These are phyloP conservation scores for Pontederia paniculata DNA, from an alignment of 176 grass and related monocot genomes.

Conservation along the genomic window DNA sequence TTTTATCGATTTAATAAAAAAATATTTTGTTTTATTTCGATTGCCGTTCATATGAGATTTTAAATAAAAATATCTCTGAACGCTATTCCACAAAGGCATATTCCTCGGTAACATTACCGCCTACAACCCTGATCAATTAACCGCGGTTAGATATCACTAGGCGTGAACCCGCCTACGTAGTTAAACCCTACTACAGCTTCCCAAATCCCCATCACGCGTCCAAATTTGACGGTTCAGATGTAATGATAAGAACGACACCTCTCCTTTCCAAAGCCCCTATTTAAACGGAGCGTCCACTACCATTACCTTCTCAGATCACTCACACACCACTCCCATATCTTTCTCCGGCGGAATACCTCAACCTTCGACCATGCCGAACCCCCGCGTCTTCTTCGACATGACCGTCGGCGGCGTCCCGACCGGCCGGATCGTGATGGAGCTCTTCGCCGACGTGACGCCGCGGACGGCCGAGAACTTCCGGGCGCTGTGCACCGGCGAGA, in stretches of 20 bases:
- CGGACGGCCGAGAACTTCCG: constrained; percentile 12
- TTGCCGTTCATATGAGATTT: too few species aligned
- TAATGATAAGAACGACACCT: not conserved
- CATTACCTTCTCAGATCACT: not conserved
- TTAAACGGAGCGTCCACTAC: not conserved
- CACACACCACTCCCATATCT: not conserved
- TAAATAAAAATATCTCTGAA: too few species aligned
- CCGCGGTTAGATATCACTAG: too few species aligned
- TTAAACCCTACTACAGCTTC: too few species aligned
- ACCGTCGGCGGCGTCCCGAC: not conserved
- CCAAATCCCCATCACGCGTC: too few species aligned
- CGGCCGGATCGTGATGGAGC: constrained; percentile 11
- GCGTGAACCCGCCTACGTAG: too few species aligned
- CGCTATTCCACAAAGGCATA: too few species aligned
- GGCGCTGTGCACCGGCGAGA: constrained; percentile 12
- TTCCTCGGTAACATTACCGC: too few species aligned
- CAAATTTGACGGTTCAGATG: not conserved
- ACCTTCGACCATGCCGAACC: not conserved
- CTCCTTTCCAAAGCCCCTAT: not conserved
- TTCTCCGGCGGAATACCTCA: not conserved
- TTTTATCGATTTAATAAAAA: too few species aligned
- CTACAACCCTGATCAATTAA: too few species aligned
- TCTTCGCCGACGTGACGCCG: not conserved
- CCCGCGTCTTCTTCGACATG: constrained; percentile 15
- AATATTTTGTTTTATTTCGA: too few species aligned